These are phyloP conservation scores for Coelastrella sp. DNA, from an alignment of 139 green algal species.

Conservation along the genomic window DNA sequence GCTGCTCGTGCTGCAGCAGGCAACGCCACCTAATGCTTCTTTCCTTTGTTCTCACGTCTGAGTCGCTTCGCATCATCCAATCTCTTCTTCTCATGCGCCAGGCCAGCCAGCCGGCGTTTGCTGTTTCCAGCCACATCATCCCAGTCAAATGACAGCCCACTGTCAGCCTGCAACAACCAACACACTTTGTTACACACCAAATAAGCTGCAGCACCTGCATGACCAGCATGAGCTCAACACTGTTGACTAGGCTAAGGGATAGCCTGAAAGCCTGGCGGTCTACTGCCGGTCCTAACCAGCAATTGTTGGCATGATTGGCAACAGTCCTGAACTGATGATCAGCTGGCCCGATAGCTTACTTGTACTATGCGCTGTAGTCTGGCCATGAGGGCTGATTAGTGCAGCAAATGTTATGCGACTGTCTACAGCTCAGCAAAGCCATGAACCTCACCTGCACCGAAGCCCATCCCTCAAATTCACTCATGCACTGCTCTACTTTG, in stretches of 20 bases:
- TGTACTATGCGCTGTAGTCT: too few species aligned
- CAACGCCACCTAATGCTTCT: conserved; percentile 1
- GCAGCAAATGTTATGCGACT: too few species aligned
- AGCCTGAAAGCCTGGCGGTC: too few species aligned
- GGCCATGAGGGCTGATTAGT: too few species aligned
- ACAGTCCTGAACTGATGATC: too few species aligned
- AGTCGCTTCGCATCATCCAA: conserved; percentile 58
- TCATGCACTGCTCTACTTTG: conserved; percentile 75
- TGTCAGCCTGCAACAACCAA: conserved; percentile 49
- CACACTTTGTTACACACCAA: not conserved
- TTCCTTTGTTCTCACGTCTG: not conserved
- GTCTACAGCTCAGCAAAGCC: not conserved
- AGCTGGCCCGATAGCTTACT: too few species aligned
- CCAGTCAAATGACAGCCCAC: conserved; percentile 79
- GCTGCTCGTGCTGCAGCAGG: not conserved
- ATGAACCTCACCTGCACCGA: conserved; percentile 65
- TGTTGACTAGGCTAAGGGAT: too few species aligned
- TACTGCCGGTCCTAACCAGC: too few species aligned
- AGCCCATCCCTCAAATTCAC: conserved; percentile 79
- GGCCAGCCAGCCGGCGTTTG: conserved; percentile 71
- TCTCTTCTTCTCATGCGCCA: conserved; percentile 75
- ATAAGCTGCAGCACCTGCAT: not conserved
- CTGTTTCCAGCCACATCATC: conserved; percentile 79
- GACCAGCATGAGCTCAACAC: too few species aligned
- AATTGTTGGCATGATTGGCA: too few species aligned